These are phyloP conservation scores for Fusarium anthophilum DNA, from an alignment of 2,329 filamentous ascomycete genomes.

Conservation along the genomic window DNA sequence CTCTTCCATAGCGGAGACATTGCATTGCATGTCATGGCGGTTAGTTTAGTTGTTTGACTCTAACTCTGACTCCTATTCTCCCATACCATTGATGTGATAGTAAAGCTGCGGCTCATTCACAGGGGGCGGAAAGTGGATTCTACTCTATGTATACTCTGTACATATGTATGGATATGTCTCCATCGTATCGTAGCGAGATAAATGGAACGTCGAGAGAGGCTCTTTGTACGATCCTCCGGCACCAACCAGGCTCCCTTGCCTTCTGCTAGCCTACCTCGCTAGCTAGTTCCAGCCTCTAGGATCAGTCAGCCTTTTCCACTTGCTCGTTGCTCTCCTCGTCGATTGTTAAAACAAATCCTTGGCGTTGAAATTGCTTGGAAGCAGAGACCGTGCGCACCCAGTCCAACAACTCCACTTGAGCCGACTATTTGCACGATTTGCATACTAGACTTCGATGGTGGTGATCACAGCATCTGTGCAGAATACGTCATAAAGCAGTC, in stretches of 20 bases:
- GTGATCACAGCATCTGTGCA: constrained; percentile 14
- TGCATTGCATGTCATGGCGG: constrained; percentile 22
- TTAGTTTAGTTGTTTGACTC: constrained; percentile 15
- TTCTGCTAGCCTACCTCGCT: background rate
- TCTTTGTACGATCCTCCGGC: constrained; percentile 26
- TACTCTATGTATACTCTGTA: background rate
- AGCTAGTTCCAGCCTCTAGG: background rate
- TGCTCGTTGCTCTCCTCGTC: background rate
- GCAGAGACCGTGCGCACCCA: constrained; percentile 29
- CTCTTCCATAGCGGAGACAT: constrained; percentile 12
- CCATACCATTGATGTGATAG: constrained; percentile 5
- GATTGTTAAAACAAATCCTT: constrained; percentile 14
- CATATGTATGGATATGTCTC: background rate
- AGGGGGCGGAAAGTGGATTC: constrained; percentile 30
- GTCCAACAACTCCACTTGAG: constrained; percentile 12
- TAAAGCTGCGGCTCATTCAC: constrained; percentile 24
- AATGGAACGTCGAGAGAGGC: constrained; percentile 21
- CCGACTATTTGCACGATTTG: constrained; percentile 27
- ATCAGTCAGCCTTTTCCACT: background rate
- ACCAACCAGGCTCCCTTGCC: constrained; percentile 13
- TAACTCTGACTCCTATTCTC: constrained; percentile 2
- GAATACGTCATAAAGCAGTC: constrained; percentile 34
- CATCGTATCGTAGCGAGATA: constrained; percentile 10
- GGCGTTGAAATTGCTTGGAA: constrained; percentile 8
- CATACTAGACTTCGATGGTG: constrained; percentile 34